phyloP scores from a whole-genome alignment of 2,329 filamentous ascomycete genomes.

The Cladosporium austrohemisphaericum region DNA sequence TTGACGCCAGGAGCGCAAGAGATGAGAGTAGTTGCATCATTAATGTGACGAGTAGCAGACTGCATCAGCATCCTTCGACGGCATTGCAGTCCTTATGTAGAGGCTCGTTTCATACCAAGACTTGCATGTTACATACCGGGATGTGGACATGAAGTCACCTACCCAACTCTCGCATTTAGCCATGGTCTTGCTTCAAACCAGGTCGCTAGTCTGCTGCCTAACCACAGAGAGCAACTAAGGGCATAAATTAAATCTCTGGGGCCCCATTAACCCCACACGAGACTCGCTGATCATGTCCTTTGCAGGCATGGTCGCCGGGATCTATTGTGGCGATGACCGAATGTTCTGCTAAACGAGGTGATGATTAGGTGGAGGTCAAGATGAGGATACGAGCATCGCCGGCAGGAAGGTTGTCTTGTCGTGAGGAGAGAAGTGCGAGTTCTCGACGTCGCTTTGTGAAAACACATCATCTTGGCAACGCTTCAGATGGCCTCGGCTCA shows the following conservation, averaged over 20 bases:
- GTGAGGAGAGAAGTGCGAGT: no score
- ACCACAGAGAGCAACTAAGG: not conserved
- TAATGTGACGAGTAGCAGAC: not conserved
- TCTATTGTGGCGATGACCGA: not conserved
- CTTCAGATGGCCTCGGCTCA: no score
- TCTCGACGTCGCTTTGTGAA: no score
- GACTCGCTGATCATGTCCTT: not conserved
- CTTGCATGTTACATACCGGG: not conserved
- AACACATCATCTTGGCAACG: no score
- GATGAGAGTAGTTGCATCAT: conserved; percentile 1
- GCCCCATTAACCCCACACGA: conserved; percentile 2
- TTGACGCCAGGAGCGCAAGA: not conserved
- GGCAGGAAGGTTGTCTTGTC: no score
- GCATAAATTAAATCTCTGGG: not conserved
- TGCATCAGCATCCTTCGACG: not conserved
- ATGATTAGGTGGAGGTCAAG: no score
- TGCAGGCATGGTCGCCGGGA: not conserved
- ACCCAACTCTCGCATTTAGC: not conserved
- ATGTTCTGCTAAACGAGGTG: no score
- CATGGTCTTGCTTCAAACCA: conserved; percentile 8
- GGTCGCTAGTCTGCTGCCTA: conserved; percentile 1
- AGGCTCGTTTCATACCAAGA: not conserved
- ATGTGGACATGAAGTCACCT: not conserved
- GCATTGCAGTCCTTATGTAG: not conserved
- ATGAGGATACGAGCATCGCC: no score